phyloP scores from a whole-genome alignment of 2,329 filamentous ascomycete genomes.

The Incumbomyces delicatus region DNA sequence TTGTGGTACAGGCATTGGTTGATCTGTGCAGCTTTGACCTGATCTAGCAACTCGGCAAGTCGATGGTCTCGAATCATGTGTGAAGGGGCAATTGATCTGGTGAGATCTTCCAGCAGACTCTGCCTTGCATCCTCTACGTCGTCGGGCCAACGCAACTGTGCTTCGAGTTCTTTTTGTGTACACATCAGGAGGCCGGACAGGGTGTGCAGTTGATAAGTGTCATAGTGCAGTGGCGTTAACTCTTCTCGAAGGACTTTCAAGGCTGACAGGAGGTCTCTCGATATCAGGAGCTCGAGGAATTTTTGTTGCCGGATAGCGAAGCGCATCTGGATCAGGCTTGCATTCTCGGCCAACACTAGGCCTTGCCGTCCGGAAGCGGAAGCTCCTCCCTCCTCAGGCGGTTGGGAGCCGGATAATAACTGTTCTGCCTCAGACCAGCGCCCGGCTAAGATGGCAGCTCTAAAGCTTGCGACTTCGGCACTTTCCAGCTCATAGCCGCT shows the following conservation, averaged over 20 bases:
- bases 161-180: constrained; percentile 63
- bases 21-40: constrained; percentile 77
- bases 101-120: constrained; percentile 67
- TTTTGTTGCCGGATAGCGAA: constrained; percentile 91
- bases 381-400: constrained; percentile 19
- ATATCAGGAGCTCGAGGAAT: constrained; percentile 80
- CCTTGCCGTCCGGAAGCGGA: constrained; percentile 31
- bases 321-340: constrained; percentile 68
- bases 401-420: constrained; percentile 48
- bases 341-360: constrained; percentile 63
- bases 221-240: constrained; percentile 74
- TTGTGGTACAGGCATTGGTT: constrained; percentile 83
- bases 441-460: constrained; percentile 67
- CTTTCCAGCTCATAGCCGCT: constrained; percentile 85
- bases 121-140: constrained; percentile 65
- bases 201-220: constrained; percentile 66
- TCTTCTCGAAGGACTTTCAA: constrained; percentile 78
- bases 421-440: constrained; percentile 78
- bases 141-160: constrained; percentile 76
- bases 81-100: constrained; percentile 84
- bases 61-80: constrained; percentile 95
- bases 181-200: constrained; percentile 89
- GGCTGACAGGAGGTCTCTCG: constrained; percentile 60
- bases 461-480: constrained; percentile 74
- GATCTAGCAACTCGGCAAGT: constrained; percentile 67